These are phyloP conservation scores for Murraya paniculata DNA, from an alignment of 345 rosid species.

Conservation along the genomic window DNA sequence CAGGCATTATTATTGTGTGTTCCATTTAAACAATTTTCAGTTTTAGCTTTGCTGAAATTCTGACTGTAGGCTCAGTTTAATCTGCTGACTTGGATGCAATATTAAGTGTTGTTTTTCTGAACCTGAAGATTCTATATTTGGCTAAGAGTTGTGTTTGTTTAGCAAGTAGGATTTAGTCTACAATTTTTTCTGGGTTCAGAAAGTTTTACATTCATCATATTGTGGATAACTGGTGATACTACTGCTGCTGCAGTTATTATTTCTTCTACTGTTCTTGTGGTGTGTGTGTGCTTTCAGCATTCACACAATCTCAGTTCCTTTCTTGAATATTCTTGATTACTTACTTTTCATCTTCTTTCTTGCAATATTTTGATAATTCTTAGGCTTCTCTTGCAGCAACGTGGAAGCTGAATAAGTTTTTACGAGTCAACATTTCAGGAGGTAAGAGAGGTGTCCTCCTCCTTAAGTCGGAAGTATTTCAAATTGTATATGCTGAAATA, in stretches of 20 bases:
- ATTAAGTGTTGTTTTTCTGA: background rate
- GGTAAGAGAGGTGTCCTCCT: slow-evolving; percentile 24
- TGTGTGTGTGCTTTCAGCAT: background rate
- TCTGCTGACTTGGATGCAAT: background rate
- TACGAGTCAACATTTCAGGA: slow-evolving; percentile 23
- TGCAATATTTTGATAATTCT: slow-evolving; percentile 11
- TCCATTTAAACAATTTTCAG: background rate
- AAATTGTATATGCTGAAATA: background rate
- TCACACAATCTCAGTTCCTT: background rate
- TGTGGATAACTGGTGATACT: background rate
- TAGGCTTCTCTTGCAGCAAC: slow-evolving; percentile 34
- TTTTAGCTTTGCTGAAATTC: background rate
- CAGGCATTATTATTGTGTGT: background rate
- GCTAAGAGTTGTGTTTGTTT: background rate
- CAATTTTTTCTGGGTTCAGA: background rate
- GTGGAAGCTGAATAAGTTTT: slow-evolving; percentile 30
- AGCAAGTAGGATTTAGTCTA: no score
- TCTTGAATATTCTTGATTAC: background rate
- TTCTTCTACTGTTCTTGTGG: background rate
- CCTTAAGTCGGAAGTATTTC: background rate
- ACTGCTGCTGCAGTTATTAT: background rate
- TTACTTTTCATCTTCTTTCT: background rate
- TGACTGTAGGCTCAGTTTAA: background rate
- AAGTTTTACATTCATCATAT: background rate
- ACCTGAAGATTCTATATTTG: background rate